Conservation (phyloP, 2,329 filamentous ascomycete genomes). For the Paecilomyces formosus region DNA sequence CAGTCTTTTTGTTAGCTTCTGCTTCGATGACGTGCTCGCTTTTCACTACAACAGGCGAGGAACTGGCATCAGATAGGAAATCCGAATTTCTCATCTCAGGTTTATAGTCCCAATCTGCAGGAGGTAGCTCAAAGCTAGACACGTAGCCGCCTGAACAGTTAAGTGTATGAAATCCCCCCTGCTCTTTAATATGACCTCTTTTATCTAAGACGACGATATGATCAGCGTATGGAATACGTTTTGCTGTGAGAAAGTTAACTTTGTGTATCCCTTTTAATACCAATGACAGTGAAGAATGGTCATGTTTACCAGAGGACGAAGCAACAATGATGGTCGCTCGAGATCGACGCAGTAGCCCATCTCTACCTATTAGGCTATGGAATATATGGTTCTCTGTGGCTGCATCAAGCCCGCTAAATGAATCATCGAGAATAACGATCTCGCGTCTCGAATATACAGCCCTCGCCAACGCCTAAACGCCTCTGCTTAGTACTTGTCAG, state of each 20-base stretch:
- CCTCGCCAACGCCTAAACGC: constrained; percentile 24
- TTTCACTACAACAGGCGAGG: constrained; percentile 2
- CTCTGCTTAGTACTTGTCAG: neutral
- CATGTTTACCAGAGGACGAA: constrained; percentile 7
- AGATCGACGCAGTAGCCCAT: constrained; percentile 6
- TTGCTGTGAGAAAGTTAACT: constrained; percentile 14
- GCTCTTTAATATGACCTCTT: constrained; percentile 32
- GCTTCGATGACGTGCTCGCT: constrained; percentile 14
- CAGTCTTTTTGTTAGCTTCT: constrained; percentile 23
- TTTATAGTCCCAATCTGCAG: constrained; percentile 24
- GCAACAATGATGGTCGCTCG: constrained; percentile 6
- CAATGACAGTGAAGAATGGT: neutral
- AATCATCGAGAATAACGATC: constrained; percentile 8
- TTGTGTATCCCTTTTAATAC: neutral
- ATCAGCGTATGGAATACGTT: constrained; percentile 36
- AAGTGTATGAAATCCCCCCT: constrained; percentile 33
- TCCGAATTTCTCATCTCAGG: constrained; percentile 8
- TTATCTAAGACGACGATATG: constrained; percentile 33
- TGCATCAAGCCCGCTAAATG: constrained; percentile 10
- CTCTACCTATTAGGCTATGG: constrained; percentile 8
- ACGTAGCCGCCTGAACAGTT: constrained; percentile 32
- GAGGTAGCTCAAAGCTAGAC: constrained; percentile 28
- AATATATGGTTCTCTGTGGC: constrained; percentile 10
- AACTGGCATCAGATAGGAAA: constrained; percentile 4
- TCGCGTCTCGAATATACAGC: constrained; percentile 39